These are phyloP conservation scores for Starmerella kuoi DNA, from an alignment of 805 yeast species.

Conservation along the genomic window DNA sequence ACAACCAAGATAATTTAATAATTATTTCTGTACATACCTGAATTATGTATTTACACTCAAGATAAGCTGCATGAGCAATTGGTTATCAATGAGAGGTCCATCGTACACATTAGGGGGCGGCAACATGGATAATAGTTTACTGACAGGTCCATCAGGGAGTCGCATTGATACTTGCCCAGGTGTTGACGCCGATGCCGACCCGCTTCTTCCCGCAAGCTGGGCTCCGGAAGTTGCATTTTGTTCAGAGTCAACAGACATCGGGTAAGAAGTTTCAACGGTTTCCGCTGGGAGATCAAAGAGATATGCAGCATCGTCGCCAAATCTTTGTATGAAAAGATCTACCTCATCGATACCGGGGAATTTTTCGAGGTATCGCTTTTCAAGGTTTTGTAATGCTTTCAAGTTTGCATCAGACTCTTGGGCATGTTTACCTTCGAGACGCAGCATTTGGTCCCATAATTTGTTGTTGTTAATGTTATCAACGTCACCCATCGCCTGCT, in stretches of 20 bases:
- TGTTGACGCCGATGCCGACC: not conserved
- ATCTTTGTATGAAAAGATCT: slow-evolving; percentile 27
- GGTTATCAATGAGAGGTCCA: slow-evolving; percentile 19
- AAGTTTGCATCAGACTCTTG: slow-evolving; percentile 42
- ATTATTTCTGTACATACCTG: no score
- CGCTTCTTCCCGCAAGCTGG: not conserved
- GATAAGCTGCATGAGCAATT: slow-evolving; percentile 16
- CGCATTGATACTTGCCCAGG: no score
- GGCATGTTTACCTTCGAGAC: slow-evolving; percentile 49
- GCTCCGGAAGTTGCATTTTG: not conserved
- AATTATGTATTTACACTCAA: not conserved
- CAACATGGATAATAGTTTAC: slow-evolving; percentile 10
- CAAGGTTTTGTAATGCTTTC: slow-evolving; percentile 50
- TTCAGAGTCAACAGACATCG: not conserved
- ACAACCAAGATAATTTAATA: not conserved
- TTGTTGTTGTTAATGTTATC: slow-evolving; percentile 33
- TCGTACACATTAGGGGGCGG: slow-evolving; percentile 20
- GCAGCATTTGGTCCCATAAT: slow-evolving; percentile 47
- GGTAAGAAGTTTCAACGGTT: not conserved
- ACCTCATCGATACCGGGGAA: slow-evolving; percentile 49
- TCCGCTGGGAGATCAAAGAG: not conserved
- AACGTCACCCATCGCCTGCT: slow-evolving; percentile 36
- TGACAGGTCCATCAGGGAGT: slow-evolving; percentile 2
- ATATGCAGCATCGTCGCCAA: slow-evolving; percentile 1
- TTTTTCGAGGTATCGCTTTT: slow-evolving; percentile 48